Conservation (phyloP, 345 rosid species). For the Salix caprea region DNA sequence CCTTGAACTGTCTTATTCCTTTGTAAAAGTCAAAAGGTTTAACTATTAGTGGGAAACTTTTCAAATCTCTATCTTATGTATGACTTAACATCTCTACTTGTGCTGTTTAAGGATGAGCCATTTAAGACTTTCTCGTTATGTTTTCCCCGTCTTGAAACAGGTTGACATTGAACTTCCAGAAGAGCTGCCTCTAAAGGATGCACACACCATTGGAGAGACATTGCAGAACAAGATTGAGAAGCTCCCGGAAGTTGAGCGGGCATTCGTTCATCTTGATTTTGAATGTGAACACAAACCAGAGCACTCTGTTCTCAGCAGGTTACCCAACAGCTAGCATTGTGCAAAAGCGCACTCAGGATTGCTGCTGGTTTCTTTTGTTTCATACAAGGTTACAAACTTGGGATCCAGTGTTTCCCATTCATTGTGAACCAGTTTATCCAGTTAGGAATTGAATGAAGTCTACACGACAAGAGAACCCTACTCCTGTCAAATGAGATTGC, state of each 20-base stretch:
- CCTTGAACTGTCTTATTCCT: neutral
- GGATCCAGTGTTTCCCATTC: neutral
- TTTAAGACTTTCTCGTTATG: neutral
- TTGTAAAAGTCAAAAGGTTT: neutral
- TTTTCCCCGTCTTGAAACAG: slow-evolving; percentile 24
- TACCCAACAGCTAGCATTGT: slow-evolving; percentile 44
- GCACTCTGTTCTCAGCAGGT: slow-evolving; percentile 60
- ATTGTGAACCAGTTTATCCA: neutral
- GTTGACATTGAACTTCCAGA: slow-evolving; percentile 87
- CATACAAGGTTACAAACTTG: neutral
- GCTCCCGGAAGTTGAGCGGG: slow-evolving; percentile 82
- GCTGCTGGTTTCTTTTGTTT: neutral
- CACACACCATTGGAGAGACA: slow-evolving; percentile 73
- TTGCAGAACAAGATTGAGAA: slow-evolving; percentile 77
- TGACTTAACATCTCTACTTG: neutral
- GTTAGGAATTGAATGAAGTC: too few species aligned
- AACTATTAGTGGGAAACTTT: neutral
- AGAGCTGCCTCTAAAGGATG: slow-evolving; percentile 67
- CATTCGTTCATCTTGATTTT: slow-evolving; percentile 85
- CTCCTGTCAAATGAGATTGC: neutral
- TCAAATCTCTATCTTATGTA: neutral
- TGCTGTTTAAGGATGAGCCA: neutral
- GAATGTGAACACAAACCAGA: slow-evolving; percentile 93
- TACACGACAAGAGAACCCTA: neutral
- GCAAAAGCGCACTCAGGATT: neutral